Conservation (phyloP, 2,329 filamentous ascomycete genomes). For the Xylariaceae sp. region DNA sequence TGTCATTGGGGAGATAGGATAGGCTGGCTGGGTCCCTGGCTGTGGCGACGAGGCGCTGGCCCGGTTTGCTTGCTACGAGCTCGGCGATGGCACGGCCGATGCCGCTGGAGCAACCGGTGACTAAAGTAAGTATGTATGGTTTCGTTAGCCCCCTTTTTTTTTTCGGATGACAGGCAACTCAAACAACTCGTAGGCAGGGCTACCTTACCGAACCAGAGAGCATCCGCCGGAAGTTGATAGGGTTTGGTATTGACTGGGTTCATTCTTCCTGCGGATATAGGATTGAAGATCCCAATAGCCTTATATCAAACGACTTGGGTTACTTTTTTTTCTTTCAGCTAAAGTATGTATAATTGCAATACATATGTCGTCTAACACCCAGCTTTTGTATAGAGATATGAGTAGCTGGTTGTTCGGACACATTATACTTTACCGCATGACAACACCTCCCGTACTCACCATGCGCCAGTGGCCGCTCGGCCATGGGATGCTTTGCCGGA, state of each 20-base stretch:
- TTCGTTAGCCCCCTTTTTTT: too few species aligned
- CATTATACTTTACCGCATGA: too few species aligned
- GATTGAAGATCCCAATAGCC: too few species aligned
- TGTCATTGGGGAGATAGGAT: conserved; percentile 9
- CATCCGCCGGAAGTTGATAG: conserved; percentile 13
- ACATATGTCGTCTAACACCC: too few species aligned
- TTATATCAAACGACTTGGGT: background rate
- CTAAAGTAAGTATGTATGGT: too few species aligned
- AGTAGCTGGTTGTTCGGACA: too few species aligned
- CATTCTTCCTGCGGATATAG: conserved; percentile 2
- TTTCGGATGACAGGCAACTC: too few species aligned
- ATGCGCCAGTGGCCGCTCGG: too few species aligned
- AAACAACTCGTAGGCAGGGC: too few species aligned
- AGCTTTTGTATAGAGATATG: too few species aligned
- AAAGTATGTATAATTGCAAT: background rate
- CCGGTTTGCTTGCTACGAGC: conserved; percentile 11
- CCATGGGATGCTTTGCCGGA: background rate
- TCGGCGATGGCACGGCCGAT: conserved; percentile 14
- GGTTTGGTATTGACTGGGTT: conserved; percentile 15
- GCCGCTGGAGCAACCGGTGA: conserved; percentile 17
- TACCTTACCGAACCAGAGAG: conserved; percentile 12
- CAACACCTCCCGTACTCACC: too few species aligned
- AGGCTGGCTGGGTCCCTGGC: conserved; percentile 8
- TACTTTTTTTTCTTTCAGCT: background rate
- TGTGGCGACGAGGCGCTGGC: conserved; percentile 14